Conservation (phyloP, 2,329 filamentous ascomycete species). For the Orbilia quercus region DNA sequence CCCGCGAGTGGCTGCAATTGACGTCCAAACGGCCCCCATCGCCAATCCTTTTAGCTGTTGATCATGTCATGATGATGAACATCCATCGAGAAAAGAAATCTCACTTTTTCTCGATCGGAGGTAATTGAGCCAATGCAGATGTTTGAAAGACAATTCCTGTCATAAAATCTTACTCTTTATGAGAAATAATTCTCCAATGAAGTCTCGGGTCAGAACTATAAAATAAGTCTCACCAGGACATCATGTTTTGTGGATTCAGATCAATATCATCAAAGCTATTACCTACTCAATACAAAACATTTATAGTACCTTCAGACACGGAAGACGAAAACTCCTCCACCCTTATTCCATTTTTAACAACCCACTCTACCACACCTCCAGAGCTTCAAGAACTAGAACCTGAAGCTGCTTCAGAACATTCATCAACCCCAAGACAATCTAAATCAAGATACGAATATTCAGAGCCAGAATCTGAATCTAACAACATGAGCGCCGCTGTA, state of each 20-base stretch:
- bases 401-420: conserved; percentile 9
- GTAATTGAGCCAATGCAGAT: not conserved
- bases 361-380: conserved; percentile 41
- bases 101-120: not conserved
- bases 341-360: conserved; percentile 27
- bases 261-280: conserved; percentile 18
- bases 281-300: conserved; percentile 25
- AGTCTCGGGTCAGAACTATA: conserved; percentile 38
- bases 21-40: not conserved
- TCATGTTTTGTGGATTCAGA: conserved; percentile 30
- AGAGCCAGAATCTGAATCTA: conserved; percentile 29
- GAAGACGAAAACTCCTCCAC: conserved; percentile 37
- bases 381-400: not conserved
- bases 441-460: conserved; percentile 39
- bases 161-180: conserved; percentile 16
- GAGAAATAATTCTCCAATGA: not conserved
- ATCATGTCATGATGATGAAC: conserved; percentile 55
- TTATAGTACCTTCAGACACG: conserved; percentile 10
- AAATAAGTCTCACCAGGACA: conserved; percentile 25
- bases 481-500: conserved; percentile 31
- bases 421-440: conserved; percentile 40
- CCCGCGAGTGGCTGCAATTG: not conserved
- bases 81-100: conserved; percentile 27
- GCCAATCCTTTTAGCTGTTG: not conserved
- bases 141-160: not conserved